Base-by-base conservation (phyloP, 371 early-diverging fungal genomes). In the Haplosporangium sp. region DNA sequence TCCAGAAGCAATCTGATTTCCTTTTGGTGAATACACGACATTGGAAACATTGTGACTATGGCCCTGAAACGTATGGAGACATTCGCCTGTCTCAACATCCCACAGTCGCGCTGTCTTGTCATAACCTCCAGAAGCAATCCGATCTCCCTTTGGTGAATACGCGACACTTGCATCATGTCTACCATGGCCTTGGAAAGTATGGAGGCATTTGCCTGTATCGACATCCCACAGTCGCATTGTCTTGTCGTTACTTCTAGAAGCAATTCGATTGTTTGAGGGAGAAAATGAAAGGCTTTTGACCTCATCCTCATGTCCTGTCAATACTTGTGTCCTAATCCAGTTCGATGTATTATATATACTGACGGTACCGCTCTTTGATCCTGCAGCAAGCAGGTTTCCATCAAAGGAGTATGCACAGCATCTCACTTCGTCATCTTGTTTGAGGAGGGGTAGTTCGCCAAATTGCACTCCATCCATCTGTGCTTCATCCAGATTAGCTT, bases 181-280 rank as follows among this genome's bases (percentile, higher is more conserved):
- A 15, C 45, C 15, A 45, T 45, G 45, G 10, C 45, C 45, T 10
- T 10, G 15, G 10, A 45, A 10, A 45, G 15, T 10, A 10, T 10
- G 45, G 15, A 13, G 45, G 10, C 42, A 42, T 45, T 8, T 45
- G 10, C 15, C 13, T 10, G 8, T 57, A 2, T 50, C 19, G 1
- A 34, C 44, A n/a, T 60, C 19, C 64, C 64, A 71, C 13, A 71
- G 50, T 7, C 64, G 59, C 10, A 71, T 35, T 3, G 59, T 65
- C 0, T 19, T n/a, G 52, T 71, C 65, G 0, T 4, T 1, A 34
- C 55, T 50, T 0, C 65, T 35, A 0, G 65, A 61, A 19, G 42
- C 44, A n/a, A 61, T 9, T 37, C 5, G 58, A 10, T 61, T 4
- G 17, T 52, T 17, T 15, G 10, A 15, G 17, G 52, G 52, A 2